Evolutionary conservation across 2,329 filamentous ascomycete genomes (phyloP), one percentile per base, ranked within the genome.

Genomic region (Pseudogymnoascus sp.): DNA sequence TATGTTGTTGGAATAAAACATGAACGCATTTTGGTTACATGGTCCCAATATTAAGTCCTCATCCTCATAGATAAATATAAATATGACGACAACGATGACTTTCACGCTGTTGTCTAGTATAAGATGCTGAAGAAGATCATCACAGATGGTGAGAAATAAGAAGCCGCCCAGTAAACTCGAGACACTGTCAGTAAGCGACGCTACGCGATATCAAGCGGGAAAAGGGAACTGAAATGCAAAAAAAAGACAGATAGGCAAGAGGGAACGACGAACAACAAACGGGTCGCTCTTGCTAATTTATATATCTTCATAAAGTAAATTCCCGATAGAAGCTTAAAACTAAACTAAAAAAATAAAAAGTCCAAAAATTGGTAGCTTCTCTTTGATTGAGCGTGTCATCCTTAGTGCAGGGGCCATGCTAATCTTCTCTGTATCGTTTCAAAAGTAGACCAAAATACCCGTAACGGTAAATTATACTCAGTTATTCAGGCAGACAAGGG

Each of bases 401-500:
- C 90, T 93, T 93, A 93, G 90, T 86, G 83, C 84, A 87, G 83
- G 84, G 87, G 87, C 87, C 87, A 89, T 89, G 87, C 88, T 89
- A 89, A 88, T 88, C 84, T 88, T 88, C 85, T 88, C 84, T 87
- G 21, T 23, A 23, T 53, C 25, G 46, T 49, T 49, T 49, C 43
- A 49, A 49, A 28, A 28, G 25, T 49, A n/a, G 43, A 49, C 43
- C 43, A 49, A 49, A 49, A 23, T 49, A 23, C 43, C 43, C 43
- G 43, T 28, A 28, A 49, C 31, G 43, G 43, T n/a, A 49, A 40
- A 16, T 8, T 16, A 1, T 16, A 8, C 3, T 40, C 7, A n/a
- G 14, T 28, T 42, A 12, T 49, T 49, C 9, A 14, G 25, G 16
- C n/a, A 16, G 16, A 16, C 16, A 16, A 16, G 16, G 16, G 16